Evolutionary conservation across 441 rosid genomes (phyloP).

Genomic region (Breynia disticha): DNA sequence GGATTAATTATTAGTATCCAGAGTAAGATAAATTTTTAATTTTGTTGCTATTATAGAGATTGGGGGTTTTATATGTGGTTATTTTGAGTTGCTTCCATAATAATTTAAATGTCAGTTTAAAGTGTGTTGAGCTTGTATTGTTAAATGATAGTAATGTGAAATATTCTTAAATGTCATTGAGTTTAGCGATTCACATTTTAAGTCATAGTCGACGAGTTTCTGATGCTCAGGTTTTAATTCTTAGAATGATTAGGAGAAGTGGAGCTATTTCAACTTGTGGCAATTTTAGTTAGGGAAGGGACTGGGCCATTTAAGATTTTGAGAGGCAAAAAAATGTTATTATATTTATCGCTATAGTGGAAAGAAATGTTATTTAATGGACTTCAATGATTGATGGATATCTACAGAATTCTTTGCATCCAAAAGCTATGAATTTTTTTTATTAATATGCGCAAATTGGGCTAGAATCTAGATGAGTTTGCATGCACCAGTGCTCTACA

Average conservation of each 20-base stretch:
- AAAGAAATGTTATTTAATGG: conserved; percentile 52
- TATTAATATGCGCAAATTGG: conserved; percentile 53
- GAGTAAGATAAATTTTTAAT: too few species aligned
- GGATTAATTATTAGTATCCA: too few species aligned
- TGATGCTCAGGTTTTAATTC: conserved; percentile 64
- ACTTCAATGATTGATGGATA: conserved; percentile 61
- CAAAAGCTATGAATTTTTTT: conserved; percentile 50
- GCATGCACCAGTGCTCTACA: conserved; percentile 46
- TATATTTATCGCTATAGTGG: too few species aligned
- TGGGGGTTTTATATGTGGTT: too few species aligned
- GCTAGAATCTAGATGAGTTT: conserved; percentile 44
- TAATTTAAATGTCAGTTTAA: conserved; percentile 36
- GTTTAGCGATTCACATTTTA: conserved; percentile 58
- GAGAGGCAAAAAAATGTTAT: conserved; percentile 35
- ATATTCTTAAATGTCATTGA: conserved; percentile 50
- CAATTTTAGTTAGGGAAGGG: conserved; percentile 54
- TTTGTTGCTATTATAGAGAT: too few species aligned
- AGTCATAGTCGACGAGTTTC: conserved; percentile 50
- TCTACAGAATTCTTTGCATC: conserved; percentile 37
- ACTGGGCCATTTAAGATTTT: conserved; percentile 42
- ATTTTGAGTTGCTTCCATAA: too few species aligned
- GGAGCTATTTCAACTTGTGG: conserved; percentile 37
- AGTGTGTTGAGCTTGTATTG: conserved; percentile 32
- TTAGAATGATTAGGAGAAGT: conserved; percentile 73
- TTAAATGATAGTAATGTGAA: conserved; percentile 29